Base-by-base conservation (phyloP, 371 early-diverging fungal genomes). In the Lichtheimia ornata region DNA sequence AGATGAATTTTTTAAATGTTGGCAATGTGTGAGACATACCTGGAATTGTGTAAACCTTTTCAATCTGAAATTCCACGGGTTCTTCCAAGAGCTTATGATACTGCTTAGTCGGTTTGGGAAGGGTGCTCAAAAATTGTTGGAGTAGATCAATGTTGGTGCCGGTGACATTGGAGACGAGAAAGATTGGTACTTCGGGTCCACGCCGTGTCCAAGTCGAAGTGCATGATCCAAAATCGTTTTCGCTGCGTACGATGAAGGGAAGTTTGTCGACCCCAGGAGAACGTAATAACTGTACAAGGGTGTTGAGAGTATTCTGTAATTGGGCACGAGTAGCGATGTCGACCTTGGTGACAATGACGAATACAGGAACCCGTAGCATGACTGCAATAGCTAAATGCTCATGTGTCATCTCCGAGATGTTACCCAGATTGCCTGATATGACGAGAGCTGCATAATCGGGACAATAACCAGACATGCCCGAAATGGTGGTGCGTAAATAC, bases 381-480 rank as follows among this genome's bases (percentile, higher is more conserved):
- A 94, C 74, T 1, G 94, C 89, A 41, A 95, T 69, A 0, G 91
- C 94, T 35, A 95, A 73, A 62, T 96, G 95, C 72, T 96, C 96
- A 58, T 87, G 87, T 3, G 96, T 92, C 94, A 95, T 96, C 20
- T 93, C 93, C 12, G 89, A 88, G 14, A 94, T 76, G 3, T 91
- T 91, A 0, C 80, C 83, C 7, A 92, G 88, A 54, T 93, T 92
- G 4, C 91, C 89, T n/a, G 92, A 93, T 14, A 95, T 85, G 59
- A 94, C 89, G 35, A 96, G 77, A 79, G 92, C 90, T 14, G 91
- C 91, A 78, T 89, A 94, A 64, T 96, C 94, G 1, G 96, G 96
- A 12, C 92, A 83, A 61, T 91, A 88, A 20, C 94, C 94, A 17
- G 91, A 91, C 73, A 96, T 79, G 15, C 94, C 96, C 54, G 91